Evolutionary conservation across 371 early-diverging fungal genomes (phyloP), one percentile per base, ranked within the genome.

Genomic region (Actinomortierella wolfii): DNA sequence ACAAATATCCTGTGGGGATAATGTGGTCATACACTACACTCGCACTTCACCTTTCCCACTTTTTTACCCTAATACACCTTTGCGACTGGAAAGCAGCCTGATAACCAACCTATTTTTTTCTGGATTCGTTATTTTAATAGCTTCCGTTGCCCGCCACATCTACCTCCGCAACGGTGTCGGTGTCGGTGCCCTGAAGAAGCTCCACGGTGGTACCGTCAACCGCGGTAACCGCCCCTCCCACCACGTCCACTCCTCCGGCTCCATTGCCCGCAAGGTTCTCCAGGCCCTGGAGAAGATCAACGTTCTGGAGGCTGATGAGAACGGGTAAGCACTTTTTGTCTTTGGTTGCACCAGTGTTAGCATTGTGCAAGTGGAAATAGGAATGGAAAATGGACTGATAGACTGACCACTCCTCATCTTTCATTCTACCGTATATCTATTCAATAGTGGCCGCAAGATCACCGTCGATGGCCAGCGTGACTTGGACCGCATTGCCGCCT

Each of bases 221-320:
- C 93, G 96, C 66, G 99, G 99, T 57, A 80, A 82, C 78, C 89
- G 95, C 68, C 97, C 97, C 70, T 94, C 93, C 84, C 91, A 95
- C 87, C 92, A 91, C 88, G 83, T 86, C 59, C 78, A 86, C 56
- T 91, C 89, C 60, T 95, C 97, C 48, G 97, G 96, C 69, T 92
- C 94, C 79, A 85, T 97, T 70, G 86, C 89, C 79, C 92, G 99
- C 81, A 96, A 96, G 89, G 92, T 91, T 63, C 83, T 99, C 64
- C 98, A 99, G 86, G 88, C 95, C 59, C 86, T 99, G 61, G 98
- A 97, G 89, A 94, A 96, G 92, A 89, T 99, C 73, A 93, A 92
- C 86, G 92, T 97, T 71, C 78, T 97, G 62, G 95, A 96, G 86
- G 84, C 91, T 88, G 92, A 93, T 81, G 80, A 88, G 81, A 86